phyloP scores from a whole-genome alignment of 2,329 filamentous ascomycete species.

The Penicillium frequentans region DNA sequence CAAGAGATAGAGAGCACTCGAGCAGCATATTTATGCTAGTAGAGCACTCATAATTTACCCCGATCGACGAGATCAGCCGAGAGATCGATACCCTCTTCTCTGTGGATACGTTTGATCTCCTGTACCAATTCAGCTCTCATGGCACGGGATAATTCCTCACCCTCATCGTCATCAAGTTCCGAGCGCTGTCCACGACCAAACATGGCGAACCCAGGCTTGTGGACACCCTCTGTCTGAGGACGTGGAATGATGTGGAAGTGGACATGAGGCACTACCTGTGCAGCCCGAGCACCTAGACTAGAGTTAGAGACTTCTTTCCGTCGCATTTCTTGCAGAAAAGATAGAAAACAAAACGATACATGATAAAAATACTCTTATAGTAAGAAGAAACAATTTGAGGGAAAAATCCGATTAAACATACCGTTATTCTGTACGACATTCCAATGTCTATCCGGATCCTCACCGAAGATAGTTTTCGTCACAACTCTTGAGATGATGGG shows the following conservation, averaged over 20 bases:
- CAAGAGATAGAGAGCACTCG: background rate
- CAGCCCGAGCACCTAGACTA: conserved; percentile 68
- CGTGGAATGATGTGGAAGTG: conserved; percentile 94
- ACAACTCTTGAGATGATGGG: conserved; percentile 65
- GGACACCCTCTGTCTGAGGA: conserved; percentile 48
- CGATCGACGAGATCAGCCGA: conserved; percentile 9
- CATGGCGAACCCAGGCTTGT: conserved; percentile 42
- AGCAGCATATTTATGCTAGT: background rate
- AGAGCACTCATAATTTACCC: conserved; percentile 23
- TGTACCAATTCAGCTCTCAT: conserved; percentile 40
- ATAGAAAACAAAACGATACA: background rate
- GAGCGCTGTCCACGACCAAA: conserved; percentile 50
- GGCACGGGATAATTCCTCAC: conserved; percentile 34
- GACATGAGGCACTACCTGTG: conserved; percentile 89
- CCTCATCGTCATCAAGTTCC: conserved; percentile 50
- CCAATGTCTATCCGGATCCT: conserved; percentile 65
- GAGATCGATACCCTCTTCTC: conserved; percentile 40
- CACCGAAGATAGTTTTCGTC: conserved; percentile 64
- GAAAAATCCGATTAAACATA: conserved; percentile 24
- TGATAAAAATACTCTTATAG: background rate
- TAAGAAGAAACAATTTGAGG: background rate
- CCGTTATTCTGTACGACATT: conserved; percentile 97
- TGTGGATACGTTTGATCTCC: conserved; percentile 37
- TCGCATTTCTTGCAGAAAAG: background rate
- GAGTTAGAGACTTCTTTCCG: background rate